phyloP scores from a whole-genome alignment of 2,329 filamentous ascomycete genomes.

The Phialophora expanda region DNA sequence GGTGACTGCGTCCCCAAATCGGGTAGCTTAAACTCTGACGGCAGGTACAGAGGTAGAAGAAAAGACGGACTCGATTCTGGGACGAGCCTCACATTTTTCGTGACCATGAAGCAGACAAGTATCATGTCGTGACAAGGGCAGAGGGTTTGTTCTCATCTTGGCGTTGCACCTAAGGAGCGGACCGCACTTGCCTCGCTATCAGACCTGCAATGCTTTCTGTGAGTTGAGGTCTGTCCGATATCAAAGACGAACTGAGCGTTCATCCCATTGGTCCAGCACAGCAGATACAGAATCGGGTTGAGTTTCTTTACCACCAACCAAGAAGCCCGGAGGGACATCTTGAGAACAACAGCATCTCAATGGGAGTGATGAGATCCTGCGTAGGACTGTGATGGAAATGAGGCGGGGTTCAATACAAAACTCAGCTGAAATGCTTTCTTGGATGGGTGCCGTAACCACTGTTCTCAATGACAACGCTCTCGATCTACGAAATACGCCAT shows the following conservation, averaged over 20 bases:
- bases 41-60: background rate
- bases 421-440: background rate
- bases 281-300: conserved; percentile 37
- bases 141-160: background rate
- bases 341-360: conserved; percentile 21
- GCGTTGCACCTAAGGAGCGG: background rate
- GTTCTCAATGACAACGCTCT: too few species aligned
- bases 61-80: background rate
- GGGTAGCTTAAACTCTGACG: background rate
- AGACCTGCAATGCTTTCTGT: background rate
- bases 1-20: background rate
- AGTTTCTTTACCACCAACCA: conserved; percentile 31
- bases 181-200: background rate
- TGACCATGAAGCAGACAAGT: background rate
- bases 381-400: conserved; percentile 14
- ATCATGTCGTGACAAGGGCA: background rate
- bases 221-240: conserved; percentile 26
- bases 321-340: background rate
- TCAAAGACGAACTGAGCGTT: conserved; percentile 38
- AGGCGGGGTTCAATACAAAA: background rate
- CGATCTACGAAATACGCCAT: too few species aligned
- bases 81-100: background rate
- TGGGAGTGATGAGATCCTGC: conserved; percentile 14
- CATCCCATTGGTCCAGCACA: conserved; percentile 35
- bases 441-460: too few species aligned